Base-by-base conservation (phyloP, 352 stramenopile genomes). In the Phytopythium oedochilum region DNA sequence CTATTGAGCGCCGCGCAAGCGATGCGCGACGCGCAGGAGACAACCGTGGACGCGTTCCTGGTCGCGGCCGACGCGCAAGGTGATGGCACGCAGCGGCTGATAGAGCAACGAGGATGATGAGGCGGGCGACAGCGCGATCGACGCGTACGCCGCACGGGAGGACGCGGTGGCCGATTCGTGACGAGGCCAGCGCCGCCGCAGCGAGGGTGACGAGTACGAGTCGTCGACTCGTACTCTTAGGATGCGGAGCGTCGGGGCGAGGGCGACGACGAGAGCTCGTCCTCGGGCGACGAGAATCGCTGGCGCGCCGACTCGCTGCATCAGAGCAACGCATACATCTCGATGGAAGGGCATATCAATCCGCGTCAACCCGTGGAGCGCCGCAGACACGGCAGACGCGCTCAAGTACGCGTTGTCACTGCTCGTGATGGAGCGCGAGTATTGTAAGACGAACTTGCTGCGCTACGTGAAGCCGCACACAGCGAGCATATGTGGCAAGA, bases 361-460 rank as follows among this genome's bases (percentile, higher is more conserved):
- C 38, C 82, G 84, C 28, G 79, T 96, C 14, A 96, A 96, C 44
- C 88, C 88, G 26, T 96, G 86, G 86, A 96, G 93, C 52, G 93
- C 83, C 1, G 80, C 79, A 11, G 83, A 92, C 54, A 78, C 92
- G 42, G 82, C 83, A 3, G 66, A 79, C 22, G 79, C 83, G 10
- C 60, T 96, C 11, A 69, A 83, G 36, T 77, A 89, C 46, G 79
- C 83, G 11, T 50, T 96, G 5, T 87, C 71, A 20, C 54, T 96
- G 22, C 80, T 78, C 25, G 63, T 78, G n/a, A 86, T 90, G 66
- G 84, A 96, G 61, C 77, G 85, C 20, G 83, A 95, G 59, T 88
- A 94, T 35, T 76, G 84, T 0, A 84, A 95, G 64, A 83, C 78
- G 7, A 95, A 96, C 58, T 50, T 96, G 6, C 71, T 90, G 38